Evolutionary conservation across 768 basidiomycete species (phyloP).

Genomic region (Pholiota microspora): DNA sequence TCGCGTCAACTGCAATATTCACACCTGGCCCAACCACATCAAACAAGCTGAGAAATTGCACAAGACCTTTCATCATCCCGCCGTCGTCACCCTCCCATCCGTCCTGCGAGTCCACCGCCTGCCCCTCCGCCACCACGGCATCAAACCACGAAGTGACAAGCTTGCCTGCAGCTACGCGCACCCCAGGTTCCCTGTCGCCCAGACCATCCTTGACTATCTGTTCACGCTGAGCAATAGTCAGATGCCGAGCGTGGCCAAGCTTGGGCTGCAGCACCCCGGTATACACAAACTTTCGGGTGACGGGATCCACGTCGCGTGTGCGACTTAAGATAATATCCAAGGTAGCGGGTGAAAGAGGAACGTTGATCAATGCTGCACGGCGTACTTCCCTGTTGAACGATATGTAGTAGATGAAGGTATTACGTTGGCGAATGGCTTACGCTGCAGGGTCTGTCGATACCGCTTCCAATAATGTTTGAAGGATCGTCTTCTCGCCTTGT

Average conservation of each 20-base stretch:
- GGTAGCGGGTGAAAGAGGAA: constrained; percentile 61
- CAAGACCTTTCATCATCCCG: constrained; percentile 43
- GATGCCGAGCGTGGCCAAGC: constrained; percentile 63
- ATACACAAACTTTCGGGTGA: constrained; percentile 80
- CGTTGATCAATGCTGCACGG: constrained; percentile 77
- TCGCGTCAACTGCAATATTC: constrained; percentile 80
- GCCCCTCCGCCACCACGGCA: constrained; percentile 41
- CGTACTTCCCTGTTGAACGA: constrained; percentile 73
- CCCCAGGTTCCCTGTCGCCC: constrained; percentile 82
- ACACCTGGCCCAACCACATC: constrained; percentile 65
- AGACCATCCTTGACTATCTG: constrained; percentile 84
- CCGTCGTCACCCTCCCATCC: constrained; percentile 43
- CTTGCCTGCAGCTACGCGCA: constrained; percentile 78
- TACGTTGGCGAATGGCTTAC: constrained; percentile 27
- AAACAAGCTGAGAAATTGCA: constrained; percentile 45
- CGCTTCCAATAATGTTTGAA: constrained; percentile 67
- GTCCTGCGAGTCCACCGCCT: constrained; percentile 27
- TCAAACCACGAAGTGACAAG: constrained; percentile 85
- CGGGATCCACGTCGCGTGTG: constrained; percentile 81
- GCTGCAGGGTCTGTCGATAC: constrained; percentile 73
- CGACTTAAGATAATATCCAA: constrained; percentile 71
- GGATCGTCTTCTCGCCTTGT: constrained; percentile 47
- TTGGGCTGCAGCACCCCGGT: constrained; percentile 54
- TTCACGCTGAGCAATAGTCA: constrained; percentile 82
- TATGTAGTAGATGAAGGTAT: not conserved